A percentile compares a stretch with the other conserved stretches of the same genome.
These are phyloP conservation scores for Closterium sp. DNA, from an alignment of 139 green algal genomes.

Conservation along the genomic window DNA sequence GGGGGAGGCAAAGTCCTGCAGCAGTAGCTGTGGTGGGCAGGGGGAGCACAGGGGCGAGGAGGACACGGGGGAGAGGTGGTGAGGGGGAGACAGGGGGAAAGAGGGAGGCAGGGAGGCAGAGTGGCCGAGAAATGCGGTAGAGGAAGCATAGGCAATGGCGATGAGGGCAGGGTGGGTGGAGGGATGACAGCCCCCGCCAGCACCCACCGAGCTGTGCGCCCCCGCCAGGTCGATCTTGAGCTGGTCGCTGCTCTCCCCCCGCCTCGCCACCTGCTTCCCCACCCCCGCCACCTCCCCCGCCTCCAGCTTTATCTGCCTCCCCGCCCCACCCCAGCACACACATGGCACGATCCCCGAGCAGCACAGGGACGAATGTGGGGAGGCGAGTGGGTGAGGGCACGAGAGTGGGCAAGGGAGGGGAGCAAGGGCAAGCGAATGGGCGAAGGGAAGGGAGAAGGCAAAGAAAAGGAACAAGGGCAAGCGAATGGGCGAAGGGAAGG, in stretches of 20 bases:
- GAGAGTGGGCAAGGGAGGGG: no score
- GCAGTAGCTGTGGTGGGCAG: slow-evolving; percentile 20
- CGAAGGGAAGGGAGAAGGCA: no score
- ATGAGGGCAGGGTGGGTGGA: neutral
- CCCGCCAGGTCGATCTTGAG: slow-evolving; percentile 12
- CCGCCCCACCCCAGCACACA: neutral
- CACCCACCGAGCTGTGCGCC: no score
- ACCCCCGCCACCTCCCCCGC: slow-evolving; percentile 2
- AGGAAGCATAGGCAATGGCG: neutral
- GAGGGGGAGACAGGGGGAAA: neutral
- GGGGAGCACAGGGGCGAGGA: no score
- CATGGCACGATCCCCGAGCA: no score
- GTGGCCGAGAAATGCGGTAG: neutral
- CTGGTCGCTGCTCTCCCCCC: neutral
- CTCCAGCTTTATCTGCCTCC: slow-evolving; percentile 29
- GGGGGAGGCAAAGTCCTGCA: slow-evolving; percentile 32
- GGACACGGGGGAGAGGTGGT: neutral
- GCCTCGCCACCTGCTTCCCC: neutral
- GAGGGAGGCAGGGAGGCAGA: no score
- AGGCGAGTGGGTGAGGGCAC: no score
- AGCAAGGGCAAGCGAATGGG: no score
- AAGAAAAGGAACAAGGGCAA: no score
- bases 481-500: no score
- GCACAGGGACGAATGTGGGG: no score
- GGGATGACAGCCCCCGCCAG: neutral